A percentile compares a stretch with the other conserved stretches of the same genome.
Conservation (phyloP, 495 filamentous ascomycete genomes). For the Aspergillus nidulans region DNA sequence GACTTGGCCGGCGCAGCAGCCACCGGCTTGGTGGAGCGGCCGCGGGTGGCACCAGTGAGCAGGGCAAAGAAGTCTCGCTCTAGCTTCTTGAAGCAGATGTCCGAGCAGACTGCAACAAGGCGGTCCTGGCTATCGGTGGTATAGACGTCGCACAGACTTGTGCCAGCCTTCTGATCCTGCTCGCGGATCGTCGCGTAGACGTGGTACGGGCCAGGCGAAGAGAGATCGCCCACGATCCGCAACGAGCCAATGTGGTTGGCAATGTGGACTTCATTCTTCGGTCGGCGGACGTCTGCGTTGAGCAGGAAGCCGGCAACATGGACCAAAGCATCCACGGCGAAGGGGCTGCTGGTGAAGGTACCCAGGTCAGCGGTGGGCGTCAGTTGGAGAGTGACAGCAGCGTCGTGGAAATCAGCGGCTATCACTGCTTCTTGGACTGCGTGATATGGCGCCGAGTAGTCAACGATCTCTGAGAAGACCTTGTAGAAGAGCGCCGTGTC, state of each 20-base stretch:
- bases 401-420: background rate
- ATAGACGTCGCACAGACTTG: background rate
- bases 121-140: background rate
- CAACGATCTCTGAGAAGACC: conserved; percentile 1
- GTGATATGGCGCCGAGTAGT: background rate
- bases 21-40: background rate
- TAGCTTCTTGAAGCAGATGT: background rate
- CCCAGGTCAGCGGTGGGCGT: background rate
- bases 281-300: background rate
- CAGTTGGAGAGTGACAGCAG: background rate
- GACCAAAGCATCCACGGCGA: background rate
- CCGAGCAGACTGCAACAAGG: background rate
- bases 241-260: background rate
- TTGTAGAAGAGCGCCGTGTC: conserved; percentile 1
- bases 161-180: background rate
- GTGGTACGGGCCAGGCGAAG: background rate
- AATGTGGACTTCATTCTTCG: background rate
- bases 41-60: background rate
- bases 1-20: background rate
- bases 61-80: background rate
- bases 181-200: background rate
- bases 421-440: background rate
- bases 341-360: background rate
- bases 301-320: conserved; percentile 10
- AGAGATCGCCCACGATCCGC: background rate